These are phyloP conservation scores for Microdochium nivale DNA, from an alignment of 2,329 filamentous ascomycete species.

Conservation along the genomic window DNA sequence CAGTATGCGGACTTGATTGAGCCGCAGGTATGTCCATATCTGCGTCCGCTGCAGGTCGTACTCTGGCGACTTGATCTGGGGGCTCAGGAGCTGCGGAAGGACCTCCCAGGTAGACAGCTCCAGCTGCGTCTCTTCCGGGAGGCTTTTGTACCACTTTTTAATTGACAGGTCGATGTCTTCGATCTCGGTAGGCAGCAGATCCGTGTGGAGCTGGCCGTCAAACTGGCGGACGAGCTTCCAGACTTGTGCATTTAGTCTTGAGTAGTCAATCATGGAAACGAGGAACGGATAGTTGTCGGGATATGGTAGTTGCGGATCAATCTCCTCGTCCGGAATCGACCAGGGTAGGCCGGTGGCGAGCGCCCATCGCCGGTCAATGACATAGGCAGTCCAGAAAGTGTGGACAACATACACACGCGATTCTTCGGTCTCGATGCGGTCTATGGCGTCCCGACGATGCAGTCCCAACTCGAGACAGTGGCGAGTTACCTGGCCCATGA, in stretches of 20 bases:
- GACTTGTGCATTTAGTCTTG: slow-evolving; percentile 73
- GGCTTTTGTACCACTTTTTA: slow-evolving; percentile 73
- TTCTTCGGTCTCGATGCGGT: slow-evolving; percentile 58
- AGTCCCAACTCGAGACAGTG: slow-evolving; percentile 75
- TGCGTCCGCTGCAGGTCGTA: slow-evolving; percentile 66
- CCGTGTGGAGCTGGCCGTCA: slow-evolving; percentile 49
- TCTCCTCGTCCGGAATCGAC: slow-evolving; percentile 75
- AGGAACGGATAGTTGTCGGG: slow-evolving; percentile 66
- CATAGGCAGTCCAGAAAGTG: slow-evolving; percentile 81
- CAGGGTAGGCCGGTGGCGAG: slow-evolving; percentile 86
- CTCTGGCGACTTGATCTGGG: slow-evolving; percentile 31
- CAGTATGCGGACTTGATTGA: slow-evolving; percentile 85
- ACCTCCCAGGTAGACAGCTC: slow-evolving; percentile 50
- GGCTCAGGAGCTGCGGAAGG: slow-evolving; percentile 17
- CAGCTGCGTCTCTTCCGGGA: slow-evolving; percentile 48
- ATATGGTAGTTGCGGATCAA: slow-evolving; percentile 70
- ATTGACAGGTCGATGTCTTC: slow-evolving; percentile 76
- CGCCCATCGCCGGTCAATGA: slow-evolving; percentile 79
- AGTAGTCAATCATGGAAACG: slow-evolving; percentile 77
- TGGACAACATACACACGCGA: slow-evolving; percentile 61
- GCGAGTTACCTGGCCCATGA: slow-evolving; percentile 74
- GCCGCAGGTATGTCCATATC: slow-evolving; percentile 75
- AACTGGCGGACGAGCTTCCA: slow-evolving; percentile 73
- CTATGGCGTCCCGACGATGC: slow-evolving; percentile 68
- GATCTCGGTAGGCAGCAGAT: slow-evolving; percentile 66